These are phyloP conservation scores for Phytopythium delawarense DNA, from an alignment of 352 stramenopile species.

Conservation along the genomic window DNA sequence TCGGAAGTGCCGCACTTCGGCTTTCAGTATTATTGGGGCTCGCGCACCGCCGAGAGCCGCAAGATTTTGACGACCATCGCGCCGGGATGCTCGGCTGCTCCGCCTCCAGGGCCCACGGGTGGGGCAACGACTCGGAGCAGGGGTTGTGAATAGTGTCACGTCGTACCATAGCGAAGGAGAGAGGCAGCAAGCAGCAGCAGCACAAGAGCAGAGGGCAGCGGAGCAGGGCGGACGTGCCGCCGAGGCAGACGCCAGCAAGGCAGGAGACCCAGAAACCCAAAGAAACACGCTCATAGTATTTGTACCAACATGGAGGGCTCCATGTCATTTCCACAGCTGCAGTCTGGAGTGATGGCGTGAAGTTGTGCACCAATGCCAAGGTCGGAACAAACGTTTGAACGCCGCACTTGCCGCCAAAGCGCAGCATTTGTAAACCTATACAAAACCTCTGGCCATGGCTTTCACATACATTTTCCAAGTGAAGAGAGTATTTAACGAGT, in stretches of 20 bases:
- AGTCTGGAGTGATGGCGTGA: no score
- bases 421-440: no score
- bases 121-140: slow-evolving; percentile 3
- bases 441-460: no score
- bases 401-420: no score
- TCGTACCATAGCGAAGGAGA: slow-evolving; percentile 37
- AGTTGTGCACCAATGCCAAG: no score
- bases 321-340: no score
- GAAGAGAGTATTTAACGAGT: not conserved
- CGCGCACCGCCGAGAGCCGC: not conserved
- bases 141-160: slow-evolving; percentile 39
- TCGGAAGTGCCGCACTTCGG: not conserved
- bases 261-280: slow-evolving; percentile 8
- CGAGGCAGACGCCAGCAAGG: no score
- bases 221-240: not conserved
- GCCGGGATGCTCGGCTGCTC: not conserved
- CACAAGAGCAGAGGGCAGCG: not conserved
- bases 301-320: not conserved
- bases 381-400: no score
- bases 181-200: slow-evolving; percentile 1
- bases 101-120: not conserved
- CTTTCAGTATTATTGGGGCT: not conserved
- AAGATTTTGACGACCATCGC: not conserved
- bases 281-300: not conserved
- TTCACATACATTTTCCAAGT: not conserved